These are phyloP conservation scores for Agarophyton chilense DNA, from an alignment of 23 red algal species.

Conservation along the genomic window DNA sequence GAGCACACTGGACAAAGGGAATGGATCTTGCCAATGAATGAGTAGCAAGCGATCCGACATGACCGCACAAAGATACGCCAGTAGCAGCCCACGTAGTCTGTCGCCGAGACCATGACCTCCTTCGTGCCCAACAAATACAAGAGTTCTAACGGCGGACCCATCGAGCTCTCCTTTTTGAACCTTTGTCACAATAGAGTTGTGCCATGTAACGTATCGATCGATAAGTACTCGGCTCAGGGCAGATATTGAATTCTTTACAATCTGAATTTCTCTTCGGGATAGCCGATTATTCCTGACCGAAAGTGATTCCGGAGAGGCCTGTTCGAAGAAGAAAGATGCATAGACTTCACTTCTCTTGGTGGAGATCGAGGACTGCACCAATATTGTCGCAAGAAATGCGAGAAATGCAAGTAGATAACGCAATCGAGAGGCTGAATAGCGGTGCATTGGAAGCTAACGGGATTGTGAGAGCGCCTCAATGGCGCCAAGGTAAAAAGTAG, in stretches of 20 bases:
- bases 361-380: neutral
- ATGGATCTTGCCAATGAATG: slow-evolving; percentile 32
- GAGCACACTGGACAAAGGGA: slow-evolving; percentile 9
- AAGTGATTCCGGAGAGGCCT: neutral
- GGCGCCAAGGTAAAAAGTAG: too few relatives aligned
- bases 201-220: slow-evolving; percentile 32
- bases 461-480: too few relatives aligned
- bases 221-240: neutral
- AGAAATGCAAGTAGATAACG: neutral
- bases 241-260: neutral
- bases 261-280: neutral
- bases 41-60: slow-evolving; percentile 35
- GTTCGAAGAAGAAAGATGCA: neutral
- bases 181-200: neutral
- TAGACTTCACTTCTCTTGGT: neutral
- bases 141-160: neutral
- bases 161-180: neutral
- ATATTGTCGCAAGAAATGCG: neutral
- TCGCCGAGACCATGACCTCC: slow-evolving; percentile 44
- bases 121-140: neutral
- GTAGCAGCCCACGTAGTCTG: slow-evolving; percentile 17
- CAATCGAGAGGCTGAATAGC: neutral
- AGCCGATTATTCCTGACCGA: neutral
- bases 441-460: slow-evolving; percentile 18
- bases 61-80: slow-evolving; percentile 24